Evolutionary conservation across 805 yeast genomes (phyloP).

Genomic region (Myxozyma monticola): DNA sequence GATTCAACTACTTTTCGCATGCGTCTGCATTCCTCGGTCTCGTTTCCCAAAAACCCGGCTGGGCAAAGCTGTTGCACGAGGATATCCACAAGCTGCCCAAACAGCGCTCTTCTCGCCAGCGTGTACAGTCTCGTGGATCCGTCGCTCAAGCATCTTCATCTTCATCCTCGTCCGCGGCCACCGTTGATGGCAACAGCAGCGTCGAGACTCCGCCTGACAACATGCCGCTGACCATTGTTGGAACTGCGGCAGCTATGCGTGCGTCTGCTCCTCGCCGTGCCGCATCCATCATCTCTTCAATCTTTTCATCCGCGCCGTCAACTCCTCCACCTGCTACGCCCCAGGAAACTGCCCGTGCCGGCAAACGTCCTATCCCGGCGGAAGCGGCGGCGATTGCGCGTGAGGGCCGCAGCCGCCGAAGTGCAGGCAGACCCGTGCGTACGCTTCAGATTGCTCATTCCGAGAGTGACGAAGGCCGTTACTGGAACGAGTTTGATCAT

Average conservation of each 20-base stretch:
- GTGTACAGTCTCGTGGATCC: too few species aligned
- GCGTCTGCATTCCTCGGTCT: constrained; percentile 39
- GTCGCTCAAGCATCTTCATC: constrained; percentile 7
- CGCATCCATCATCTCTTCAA: constrained; percentile 13
- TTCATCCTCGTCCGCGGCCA: constrained; percentile 19
- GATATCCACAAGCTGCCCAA: constrained; percentile 53
- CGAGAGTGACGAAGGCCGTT: constrained; percentile 40
- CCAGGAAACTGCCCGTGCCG: background rate
- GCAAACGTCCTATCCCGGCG: constrained; percentile 1
- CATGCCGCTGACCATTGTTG: constrained; percentile 7
- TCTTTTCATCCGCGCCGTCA: constrained; percentile 2
- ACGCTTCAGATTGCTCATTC: constrained; percentile 7
- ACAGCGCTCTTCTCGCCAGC: too few species aligned
- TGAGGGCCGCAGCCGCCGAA: constrained; percentile 10
- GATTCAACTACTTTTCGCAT: constrained; percentile 42
- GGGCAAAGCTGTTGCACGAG: constrained; percentile 43
- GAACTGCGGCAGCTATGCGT: too few species aligned
- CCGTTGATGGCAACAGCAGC: constrained; percentile 16
- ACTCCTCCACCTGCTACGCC: constrained; percentile 6
- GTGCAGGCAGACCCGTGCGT: constrained; percentile 10
- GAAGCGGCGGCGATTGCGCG: constrained; percentile 13
- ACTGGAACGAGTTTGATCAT: constrained; percentile 71
- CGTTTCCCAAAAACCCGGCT: constrained; percentile 42
- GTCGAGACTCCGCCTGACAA: constrained; percentile 26
- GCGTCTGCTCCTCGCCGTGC: constrained; percentile 10